phyloP scores from a whole-genome alignment of 495 filamentous ascomycete genomes.

The Wilcoxina mikolae region DNA sequence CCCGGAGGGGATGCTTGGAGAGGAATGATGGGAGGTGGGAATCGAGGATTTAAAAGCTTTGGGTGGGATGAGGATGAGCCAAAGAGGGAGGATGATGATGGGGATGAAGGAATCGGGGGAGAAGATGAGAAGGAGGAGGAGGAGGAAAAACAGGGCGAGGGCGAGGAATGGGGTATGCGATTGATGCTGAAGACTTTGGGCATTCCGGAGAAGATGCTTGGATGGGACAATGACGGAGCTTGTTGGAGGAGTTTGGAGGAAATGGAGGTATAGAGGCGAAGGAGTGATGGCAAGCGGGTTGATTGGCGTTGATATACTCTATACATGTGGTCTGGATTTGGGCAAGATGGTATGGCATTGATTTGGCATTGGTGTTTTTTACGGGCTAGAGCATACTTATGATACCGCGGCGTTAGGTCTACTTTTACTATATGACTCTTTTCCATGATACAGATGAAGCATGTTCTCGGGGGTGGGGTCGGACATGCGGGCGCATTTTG shows the following conservation, averaged over 20 bases:
- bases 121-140: slow-evolving; percentile 17
- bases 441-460: too few species aligned
- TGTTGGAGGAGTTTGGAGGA: slow-evolving; percentile 3
- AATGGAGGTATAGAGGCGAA: neutral
- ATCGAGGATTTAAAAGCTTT: neutral
- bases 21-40: slow-evolving; percentile 20
- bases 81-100: slow-evolving; percentile 7
- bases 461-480: too few species aligned
- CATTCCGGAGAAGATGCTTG: slow-evolving; percentile 11
- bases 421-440: too few species aligned
- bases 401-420: too few species aligned
- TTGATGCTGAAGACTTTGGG: slow-evolving; percentile 26
- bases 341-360: too few species aligned
- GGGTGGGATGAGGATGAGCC: slow-evolving; percentile 20
- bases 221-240: neutral
- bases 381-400: too few species aligned
- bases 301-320: neutral
- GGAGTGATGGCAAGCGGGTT: too few species aligned
- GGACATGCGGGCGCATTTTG: too few species aligned
- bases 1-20: slow-evolving; percentile 21
- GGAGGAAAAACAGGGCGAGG: neutral
- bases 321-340: neutral
- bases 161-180: slow-evolving; percentile 24
- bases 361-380: too few species aligned
- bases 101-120: slow-evolving; percentile 5